These are phyloP conservation scores for Neocallimastix lanati DNA, from an alignment of 192 early-diverging fungal species.

Conservation along the genomic window DNA sequence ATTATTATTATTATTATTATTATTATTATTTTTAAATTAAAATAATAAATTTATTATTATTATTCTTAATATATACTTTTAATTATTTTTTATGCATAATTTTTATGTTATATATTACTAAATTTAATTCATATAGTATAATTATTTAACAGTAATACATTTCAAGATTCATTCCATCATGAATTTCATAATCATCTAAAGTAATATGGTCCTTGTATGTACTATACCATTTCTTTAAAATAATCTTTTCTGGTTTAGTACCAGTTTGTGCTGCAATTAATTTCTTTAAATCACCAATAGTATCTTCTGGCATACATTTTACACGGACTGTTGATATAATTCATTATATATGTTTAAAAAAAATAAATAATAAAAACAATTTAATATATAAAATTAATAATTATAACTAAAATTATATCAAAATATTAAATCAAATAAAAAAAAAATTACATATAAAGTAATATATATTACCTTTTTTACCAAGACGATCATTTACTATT, in stretches of 20 bases:
- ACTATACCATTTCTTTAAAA: constrained; percentile 67
- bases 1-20: too few relatives aligned
- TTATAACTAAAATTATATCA: too few relatives aligned
- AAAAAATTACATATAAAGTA: neutral
- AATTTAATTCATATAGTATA: neutral
- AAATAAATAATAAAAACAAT: too few relatives aligned
- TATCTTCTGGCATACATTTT: constrained; percentile 46
- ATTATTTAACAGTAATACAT: constrained; percentile 50
- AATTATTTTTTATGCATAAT: too few relatives aligned
- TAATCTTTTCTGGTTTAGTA: constrained; percentile 71
- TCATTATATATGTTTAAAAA: too few relatives aligned
- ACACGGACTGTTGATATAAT: neutral
- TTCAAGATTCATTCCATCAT: constrained; percentile 78
- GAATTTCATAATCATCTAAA: constrained; percentile 73
- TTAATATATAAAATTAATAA: too few relatives aligned
- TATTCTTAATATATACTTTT: too few relatives aligned
- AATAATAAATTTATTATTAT: too few relatives aligned
- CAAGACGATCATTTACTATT: neutral
- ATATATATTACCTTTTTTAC: neutral
- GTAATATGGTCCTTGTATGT: constrained; percentile 58
- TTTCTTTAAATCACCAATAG: constrained; percentile 67
- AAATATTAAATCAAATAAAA: too few relatives aligned
- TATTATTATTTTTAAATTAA: too few relatives aligned
- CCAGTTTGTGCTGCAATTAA: constrained; percentile 75
- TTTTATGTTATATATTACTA: too few relatives aligned